Base-by-base conservation (phyloP, 805 yeast genomes). In the Brettanomyces nanus region DNA sequence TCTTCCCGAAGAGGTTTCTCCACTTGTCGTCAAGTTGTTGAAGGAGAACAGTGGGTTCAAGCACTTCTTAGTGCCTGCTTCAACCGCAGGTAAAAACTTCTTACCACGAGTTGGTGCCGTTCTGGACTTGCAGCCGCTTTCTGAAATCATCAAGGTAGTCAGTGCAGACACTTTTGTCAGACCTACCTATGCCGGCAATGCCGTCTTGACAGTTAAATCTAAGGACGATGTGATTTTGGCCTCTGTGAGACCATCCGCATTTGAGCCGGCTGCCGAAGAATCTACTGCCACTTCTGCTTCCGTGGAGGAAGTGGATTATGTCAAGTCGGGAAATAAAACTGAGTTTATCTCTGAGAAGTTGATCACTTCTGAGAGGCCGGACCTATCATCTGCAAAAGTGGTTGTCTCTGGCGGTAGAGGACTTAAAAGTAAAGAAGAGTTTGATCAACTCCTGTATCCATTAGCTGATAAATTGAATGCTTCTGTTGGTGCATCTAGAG, bases 151-250 rank as follows among this genome's bases (percentile, higher is more conserved):
- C 48, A 73, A 74, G 52, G 80, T 90, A 28, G 73, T 72, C 46
- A 65, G 75, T 36, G 68, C 74, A 14, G 74, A 71, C 44, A 82
- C 92, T 6, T 92, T 90, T 61, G 78, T 81, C 28, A 80, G 97
- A 59, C 97, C 97, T 33, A 86, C 90, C 28, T 92, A 85, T 57
- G 97, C 98, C 17, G 98, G 98, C 35, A 92, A 92, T 61, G 95
- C 94, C 4, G 66, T 85, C 41, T 74, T 85, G 29, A 87, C 95
- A 3, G 85, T 92, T 35, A 74, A 77, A 58, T 68, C 85, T 19
- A 66, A 58, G 19, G 96, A 90, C 52, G 57, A 68, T 4, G 66
- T 74, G 45, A 70, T 84, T 37, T 63, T 90, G 43, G 64, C 84
- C 10, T 81, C 95, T n/a, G 77, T 84, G 9, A 77, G 97, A 64